These are phyloP conservation scores for Alloteropsis angusta DNA, from an alignment of 202 grass and related monocot genomes.

Conservation along the genomic window DNA sequence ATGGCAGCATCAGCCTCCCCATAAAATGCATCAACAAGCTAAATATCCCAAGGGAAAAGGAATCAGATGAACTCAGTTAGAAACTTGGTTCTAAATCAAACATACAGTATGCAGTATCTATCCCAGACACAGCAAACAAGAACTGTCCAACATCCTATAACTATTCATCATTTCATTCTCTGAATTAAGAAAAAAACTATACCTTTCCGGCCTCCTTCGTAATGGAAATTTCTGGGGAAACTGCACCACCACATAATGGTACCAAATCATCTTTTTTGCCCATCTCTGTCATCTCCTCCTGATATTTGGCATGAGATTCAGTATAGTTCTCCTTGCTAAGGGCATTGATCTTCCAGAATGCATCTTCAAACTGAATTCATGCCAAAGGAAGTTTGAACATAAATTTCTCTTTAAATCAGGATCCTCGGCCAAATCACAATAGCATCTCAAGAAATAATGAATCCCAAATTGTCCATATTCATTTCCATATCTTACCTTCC, in stretches of 20 bases:
- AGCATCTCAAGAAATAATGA: conserved; percentile 11
- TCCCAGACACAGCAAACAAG: background rate
- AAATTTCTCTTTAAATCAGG: conserved; percentile 7
- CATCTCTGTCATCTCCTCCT: background rate
- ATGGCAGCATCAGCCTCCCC: conserved; percentile 34
- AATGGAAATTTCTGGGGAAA: conserved; percentile 20
- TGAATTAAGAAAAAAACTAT: conserved; percentile 9
- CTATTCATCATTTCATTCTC: background rate
- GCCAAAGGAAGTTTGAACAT: conserved; percentile 18
- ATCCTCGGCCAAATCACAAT: background rate
- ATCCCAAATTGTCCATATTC: background rate
- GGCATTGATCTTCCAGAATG: conserved; percentile 30
- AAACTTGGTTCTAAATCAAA: conserved; percentile 11
- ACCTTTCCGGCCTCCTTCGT: conserved; percentile 16
- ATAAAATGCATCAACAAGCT: conserved; percentile 37
- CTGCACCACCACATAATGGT: conserved; percentile 8
- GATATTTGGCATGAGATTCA: conserved; percentile 12
- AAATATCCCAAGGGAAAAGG: conserved; percentile 10
- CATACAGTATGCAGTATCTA: background rate
- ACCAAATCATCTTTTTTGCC: background rate
- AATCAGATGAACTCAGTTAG: conserved; percentile 13
- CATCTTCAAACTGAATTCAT: conserved; percentile 34
- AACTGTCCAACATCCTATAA: background rate
- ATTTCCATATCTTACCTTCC: background rate
- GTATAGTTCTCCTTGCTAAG: conserved; percentile 5